Conservation (phyloP, 441 rosid genomes). For the Erodium texanum region DNA sequence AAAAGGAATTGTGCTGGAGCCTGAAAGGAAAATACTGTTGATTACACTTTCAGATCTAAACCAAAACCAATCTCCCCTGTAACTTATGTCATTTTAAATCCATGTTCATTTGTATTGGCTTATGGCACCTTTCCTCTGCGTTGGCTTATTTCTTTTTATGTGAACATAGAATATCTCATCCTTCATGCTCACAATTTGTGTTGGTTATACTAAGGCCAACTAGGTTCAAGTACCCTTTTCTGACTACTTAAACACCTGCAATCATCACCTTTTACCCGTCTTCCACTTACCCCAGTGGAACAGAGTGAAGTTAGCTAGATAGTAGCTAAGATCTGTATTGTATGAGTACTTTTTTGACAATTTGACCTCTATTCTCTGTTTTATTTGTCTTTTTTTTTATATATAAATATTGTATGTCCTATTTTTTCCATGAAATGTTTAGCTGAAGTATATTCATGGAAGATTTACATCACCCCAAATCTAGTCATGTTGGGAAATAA, state of each 20-base stretch:
- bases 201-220: background rate
- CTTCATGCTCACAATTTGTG: background rate
- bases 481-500: background rate
- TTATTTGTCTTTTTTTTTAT: background rate
- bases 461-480: background rate
- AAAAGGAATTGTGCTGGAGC: background rate
- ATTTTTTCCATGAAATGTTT: background rate
- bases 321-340: background rate
- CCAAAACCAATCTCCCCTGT: background rate
- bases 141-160: background rate
- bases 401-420: background rate
- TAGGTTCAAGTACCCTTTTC: background rate
- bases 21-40: no score
- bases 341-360: background rate
- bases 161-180: background rate
- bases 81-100: background rate
- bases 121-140: background rate
- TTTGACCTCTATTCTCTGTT: background rate
- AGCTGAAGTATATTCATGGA: background rate
- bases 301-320: background rate
- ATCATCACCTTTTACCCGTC: background rate
- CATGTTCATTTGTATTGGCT: background rate
- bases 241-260: background rate
- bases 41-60: background rate
- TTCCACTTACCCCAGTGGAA: background rate